These are phyloP conservation scores for Aspergillus wentii DNA, from an alignment of 495 filamentous ascomycete genomes.

Conservation along the genomic window DNA sequence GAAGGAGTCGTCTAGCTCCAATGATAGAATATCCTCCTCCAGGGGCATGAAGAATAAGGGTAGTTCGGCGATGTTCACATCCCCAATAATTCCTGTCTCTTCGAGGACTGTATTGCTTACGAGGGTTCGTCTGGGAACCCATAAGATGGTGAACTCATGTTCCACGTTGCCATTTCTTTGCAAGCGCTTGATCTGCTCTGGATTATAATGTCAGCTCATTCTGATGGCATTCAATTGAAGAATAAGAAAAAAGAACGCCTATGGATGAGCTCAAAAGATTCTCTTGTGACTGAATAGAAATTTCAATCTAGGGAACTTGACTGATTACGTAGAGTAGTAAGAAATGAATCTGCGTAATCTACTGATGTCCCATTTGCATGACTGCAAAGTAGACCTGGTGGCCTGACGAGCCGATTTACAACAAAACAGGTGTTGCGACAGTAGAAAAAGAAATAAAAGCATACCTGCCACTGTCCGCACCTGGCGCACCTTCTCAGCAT, in stretches of 20 bases:
- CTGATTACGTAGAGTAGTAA: slow-evolving; percentile 61
- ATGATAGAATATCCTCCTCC: slow-evolving; percentile 83
- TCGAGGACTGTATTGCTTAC: slow-evolving; percentile 91
- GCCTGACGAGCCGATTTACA: neutral
- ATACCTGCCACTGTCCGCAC: slow-evolving; percentile 84
- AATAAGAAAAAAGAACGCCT: slow-evolving; percentile 31
- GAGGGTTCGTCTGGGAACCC: slow-evolving; percentile 85
- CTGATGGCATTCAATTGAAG: slow-evolving; percentile 47
- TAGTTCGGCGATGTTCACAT: slow-evolving; percentile 81
- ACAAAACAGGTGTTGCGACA: neutral
- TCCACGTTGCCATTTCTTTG: slow-evolving; percentile 78
- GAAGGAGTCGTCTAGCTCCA: slow-evolving; percentile 86
- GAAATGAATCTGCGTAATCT: slow-evolving; percentile 52
- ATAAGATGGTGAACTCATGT: slow-evolving; percentile 93
- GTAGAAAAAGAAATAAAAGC: slow-evolving; percentile 27
- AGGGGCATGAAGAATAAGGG: slow-evolving; percentile 86
- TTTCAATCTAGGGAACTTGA: slow-evolving; percentile 61
- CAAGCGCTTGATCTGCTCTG: slow-evolving; percentile 88
- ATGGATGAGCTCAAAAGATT: slow-evolving; percentile 37
- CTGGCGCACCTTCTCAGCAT: slow-evolving; percentile 80
- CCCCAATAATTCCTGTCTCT: slow-evolving; percentile 87
- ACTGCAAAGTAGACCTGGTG: neutral
- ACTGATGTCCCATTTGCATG: slow-evolving; percentile 48
- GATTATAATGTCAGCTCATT: slow-evolving; percentile 47
- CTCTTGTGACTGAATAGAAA: slow-evolving; percentile 8